Evolutionary conservation across 331 rosid species (phyloP), one percentile per base, ranked within the genome.

Genomic region (Stylosanthes scabra): DNA sequence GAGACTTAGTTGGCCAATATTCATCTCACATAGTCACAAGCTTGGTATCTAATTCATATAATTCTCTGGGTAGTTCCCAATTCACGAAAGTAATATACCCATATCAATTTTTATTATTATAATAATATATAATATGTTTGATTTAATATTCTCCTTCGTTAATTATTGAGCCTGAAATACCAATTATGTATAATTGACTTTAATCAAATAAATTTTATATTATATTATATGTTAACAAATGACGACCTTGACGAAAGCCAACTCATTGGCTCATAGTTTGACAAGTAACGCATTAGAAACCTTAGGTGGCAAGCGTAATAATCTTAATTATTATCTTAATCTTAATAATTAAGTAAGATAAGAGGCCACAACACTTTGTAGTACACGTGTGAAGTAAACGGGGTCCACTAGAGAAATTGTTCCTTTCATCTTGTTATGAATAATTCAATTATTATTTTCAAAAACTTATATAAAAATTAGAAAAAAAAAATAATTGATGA

Each of bases 11-110:
- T 75, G 79, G 63, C 46, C 51, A 42, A 50, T 66, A 81, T 81
- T 69, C 72, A 68, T 54, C 71, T 64, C 66, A 63, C 71, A 25
- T 0, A 64, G 71, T 63, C 78, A 80, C 82, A 76, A 72, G 82
- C 71, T 44, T 79, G 70, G 76, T 44, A 75, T 78, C 78, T 70
- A 14, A 54, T 27, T 2, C 54, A 51, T 58, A 44, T 3, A 39
- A 11, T 15, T n/a, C 57, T 51, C 57, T 51, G 7, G 25, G 25
- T 20, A 20, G 3, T 51, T n/a, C 58, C 16, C 9, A 34, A 62
- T 55, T 44, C 70, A 42, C 52, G 52, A 52, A 25, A 54, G 20
- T 20, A 80, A 61, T 41, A 74, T 34, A 1, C 52, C 59, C 74
- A 16, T 37, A 31, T 46, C 12, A 3, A 9, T 31, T 54, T 13